Conservation (phyloP, 495 filamentous ascomycete genomes). For the Aspergillus conjunctus region DNA sequence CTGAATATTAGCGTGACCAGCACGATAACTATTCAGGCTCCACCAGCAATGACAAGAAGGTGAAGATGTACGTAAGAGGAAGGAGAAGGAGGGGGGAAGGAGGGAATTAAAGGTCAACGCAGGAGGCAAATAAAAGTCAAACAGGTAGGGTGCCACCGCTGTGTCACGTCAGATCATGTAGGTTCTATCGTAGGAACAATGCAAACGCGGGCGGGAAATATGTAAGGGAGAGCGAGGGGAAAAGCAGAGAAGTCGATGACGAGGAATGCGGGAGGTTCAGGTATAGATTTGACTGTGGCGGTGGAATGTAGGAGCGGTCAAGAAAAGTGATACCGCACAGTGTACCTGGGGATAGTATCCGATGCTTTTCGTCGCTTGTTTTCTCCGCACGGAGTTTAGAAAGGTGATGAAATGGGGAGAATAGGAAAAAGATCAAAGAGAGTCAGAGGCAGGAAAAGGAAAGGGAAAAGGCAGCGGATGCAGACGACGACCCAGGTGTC, state of each 20-base stretch:
- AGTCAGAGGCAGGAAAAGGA: no score
- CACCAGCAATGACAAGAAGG: no score
- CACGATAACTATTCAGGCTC: constrained; percentile 8
- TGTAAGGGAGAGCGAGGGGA: constrained; percentile 10
- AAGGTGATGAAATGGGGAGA: no score
- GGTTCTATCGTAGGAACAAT: neutral
- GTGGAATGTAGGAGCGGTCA: neutral
- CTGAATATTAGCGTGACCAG: constrained; percentile 14
- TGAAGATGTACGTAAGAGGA: constrained; percentile 1
- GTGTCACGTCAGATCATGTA: constrained; percentile 15
- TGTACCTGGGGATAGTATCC: no score
- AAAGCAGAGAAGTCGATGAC: constrained; percentile 1
- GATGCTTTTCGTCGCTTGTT: no score
- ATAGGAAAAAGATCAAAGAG: no score
- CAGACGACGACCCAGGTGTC: no score
- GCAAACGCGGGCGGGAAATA: constrained; percentile 16
- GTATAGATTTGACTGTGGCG: neutral
- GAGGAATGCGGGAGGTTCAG: neutral
- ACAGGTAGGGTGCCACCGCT: constrained; percentile 12
- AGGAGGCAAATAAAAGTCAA: neutral
- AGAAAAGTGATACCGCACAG: no score
- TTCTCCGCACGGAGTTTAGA: no score
- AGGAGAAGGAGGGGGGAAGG: constrained; percentile 6
- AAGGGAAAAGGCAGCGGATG: no score
- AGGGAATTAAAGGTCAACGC: constrained; percentile 10